phyloP scores from a whole-genome alignment of 2,329 filamentous ascomycete genomes.

The Trichoderma afroharzianum region DNA sequence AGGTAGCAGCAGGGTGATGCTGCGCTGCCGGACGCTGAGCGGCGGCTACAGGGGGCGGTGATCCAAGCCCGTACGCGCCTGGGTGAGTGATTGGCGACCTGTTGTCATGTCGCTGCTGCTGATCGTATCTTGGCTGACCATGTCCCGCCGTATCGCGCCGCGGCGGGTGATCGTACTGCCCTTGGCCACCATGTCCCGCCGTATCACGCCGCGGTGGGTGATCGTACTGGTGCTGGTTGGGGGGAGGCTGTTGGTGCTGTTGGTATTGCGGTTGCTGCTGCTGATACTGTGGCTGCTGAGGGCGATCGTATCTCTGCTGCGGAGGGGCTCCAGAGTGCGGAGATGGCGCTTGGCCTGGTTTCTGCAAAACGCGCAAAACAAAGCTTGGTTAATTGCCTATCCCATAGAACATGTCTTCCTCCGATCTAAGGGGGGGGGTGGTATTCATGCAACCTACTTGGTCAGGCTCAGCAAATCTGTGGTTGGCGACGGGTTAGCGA shows the following conservation, averaged over 20 bases:
- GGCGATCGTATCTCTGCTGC: slow-evolving; percentile 21
- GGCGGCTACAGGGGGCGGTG: slow-evolving; percentile 46
- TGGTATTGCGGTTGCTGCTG: slow-evolving; percentile 21
- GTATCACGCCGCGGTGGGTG: slow-evolving; percentile 11
- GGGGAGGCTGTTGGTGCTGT: not conserved
- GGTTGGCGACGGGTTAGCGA: not conserved
- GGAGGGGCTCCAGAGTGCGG: slow-evolving; percentile 19
- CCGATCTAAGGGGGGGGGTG: not conserved
- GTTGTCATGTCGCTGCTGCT: slow-evolving; percentile 41
- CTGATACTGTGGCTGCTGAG: slow-evolving; percentile 21
- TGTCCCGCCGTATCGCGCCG: slow-evolving; percentile 1
- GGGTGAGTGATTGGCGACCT: slow-evolving; percentile 42
- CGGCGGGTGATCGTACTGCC: slow-evolving; percentile 8
- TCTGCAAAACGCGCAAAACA: slow-evolving; percentile 27
- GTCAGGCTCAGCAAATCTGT: slow-evolving; percentile 72
- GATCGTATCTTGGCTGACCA: slow-evolving; percentile 19
- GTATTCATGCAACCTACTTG: slow-evolving; percentile 44
- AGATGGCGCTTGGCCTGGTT: slow-evolving; percentile 32
- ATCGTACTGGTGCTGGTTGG: slow-evolving; percentile 8
- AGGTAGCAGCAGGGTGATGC: slow-evolving; percentile 52
- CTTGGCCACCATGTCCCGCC: not conserved
- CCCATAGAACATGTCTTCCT: not conserved
- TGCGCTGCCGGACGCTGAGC: slow-evolving; percentile 41
- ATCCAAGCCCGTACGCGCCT: slow-evolving; percentile 46
- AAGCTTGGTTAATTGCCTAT: not conserved